Conservation (phyloP, 2,329 filamentous ascomycete genomes). For the Cladosporium sp. region DNA sequence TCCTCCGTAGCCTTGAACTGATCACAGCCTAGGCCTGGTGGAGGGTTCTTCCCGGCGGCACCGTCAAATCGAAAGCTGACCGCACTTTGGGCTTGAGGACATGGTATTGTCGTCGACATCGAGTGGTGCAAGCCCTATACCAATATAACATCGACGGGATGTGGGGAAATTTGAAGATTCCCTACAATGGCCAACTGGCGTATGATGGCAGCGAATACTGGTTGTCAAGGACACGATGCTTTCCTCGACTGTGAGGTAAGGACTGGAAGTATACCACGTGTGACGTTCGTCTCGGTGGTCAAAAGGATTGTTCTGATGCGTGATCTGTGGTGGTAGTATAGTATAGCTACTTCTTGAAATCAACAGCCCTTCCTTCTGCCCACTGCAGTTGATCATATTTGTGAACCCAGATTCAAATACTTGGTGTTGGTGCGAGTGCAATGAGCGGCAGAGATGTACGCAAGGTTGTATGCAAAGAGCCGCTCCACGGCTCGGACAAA, state of each 20-base stretch:
- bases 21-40: not conserved
- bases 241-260: not conserved
- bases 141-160: not conserved
- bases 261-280: not conserved
- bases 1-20: not conserved
- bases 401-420: not conserved
- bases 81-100: not conserved
- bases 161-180: not conserved
- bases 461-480: not conserved
- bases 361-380: not conserved
- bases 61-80: not conserved
- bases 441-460: not conserved
- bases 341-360: not conserved
- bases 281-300: not conserved
- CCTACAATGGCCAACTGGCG: not conserved
- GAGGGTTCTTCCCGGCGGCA: constrained; percentile 1
- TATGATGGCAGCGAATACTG: not conserved
- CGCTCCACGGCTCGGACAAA: not conserved
- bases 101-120: not conserved
- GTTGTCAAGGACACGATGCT: not conserved
- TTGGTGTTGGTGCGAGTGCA: too few species aligned
- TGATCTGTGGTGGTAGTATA: not conserved
- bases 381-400: not conserved
- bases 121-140: not conserved
- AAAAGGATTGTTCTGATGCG: not conserved